phyloP scores from a whole-genome alignment of 169 alveolate species.

The Eimeria brunetti region DNA sequence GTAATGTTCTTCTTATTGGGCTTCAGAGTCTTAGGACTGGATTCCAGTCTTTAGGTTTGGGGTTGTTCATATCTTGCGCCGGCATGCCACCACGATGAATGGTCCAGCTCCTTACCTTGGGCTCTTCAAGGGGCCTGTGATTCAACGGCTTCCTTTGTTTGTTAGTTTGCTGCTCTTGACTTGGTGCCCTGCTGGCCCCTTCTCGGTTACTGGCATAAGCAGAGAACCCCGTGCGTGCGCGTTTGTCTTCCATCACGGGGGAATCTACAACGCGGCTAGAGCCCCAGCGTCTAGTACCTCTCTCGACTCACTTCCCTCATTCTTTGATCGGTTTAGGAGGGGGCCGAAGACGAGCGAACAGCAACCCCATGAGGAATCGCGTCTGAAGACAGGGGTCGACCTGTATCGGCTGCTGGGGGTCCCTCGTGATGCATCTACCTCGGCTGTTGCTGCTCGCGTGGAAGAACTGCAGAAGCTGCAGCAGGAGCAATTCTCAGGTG shows the following conservation, averaged over 20 bases:
- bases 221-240: slow-evolving; percentile 11
- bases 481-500: slow-evolving; percentile 29
- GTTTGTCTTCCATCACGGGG: not conserved
- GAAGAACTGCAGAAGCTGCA: slow-evolving; percentile 30
- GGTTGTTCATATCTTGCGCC: not conserved
- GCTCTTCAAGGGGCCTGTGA: not conserved
- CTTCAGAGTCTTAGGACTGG: not conserved
- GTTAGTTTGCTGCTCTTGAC: not conserved
- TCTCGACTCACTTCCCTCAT: slow-evolving; percentile 42
- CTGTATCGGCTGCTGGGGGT: slow-evolving; percentile 46
- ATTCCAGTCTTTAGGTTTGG: not conserved
- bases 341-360: not conserved
- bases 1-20: not conserved
- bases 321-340: slow-evolving; percentile 12
- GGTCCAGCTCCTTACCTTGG: not conserved
- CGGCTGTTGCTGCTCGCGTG: slow-evolving; percentile 37
- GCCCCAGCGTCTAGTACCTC: slow-evolving; percentile 29
- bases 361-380: slow-evolving; percentile 1
- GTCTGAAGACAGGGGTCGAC: not conserved
- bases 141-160: not conserved
- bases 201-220: not conserved
- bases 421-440: slow-evolving; percentile 3
- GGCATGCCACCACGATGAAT: slow-evolving; percentile 35
- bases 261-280: not conserved
- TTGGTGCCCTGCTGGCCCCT: not conserved